phyloP scores from a whole-genome alignment of 805 yeast species.

The Grigorovia transvaalensis region DNA sequence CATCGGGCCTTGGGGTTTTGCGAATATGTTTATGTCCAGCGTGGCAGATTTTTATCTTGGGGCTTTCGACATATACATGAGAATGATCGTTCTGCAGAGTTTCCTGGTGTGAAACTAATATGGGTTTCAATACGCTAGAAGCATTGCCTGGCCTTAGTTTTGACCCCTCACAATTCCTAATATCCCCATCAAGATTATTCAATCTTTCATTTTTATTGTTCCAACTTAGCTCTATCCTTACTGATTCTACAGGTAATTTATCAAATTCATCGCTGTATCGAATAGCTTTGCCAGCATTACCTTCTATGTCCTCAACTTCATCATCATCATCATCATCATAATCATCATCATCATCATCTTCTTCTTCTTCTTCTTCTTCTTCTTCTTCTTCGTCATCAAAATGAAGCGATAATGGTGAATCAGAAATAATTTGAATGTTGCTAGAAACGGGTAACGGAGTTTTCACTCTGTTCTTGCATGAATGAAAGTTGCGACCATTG shows the following conservation, averaged over 20 bases:
- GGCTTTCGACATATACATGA: constrained; percentile 9
- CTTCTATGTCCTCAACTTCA: not conserved
- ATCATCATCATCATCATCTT: constrained; percentile 6
- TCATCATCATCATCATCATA: constrained; percentile 3
- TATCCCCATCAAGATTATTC: too few relatives aligned
- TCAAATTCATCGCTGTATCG: not conserved
- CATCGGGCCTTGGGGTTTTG: constrained; percentile 8
- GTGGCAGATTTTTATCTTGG: constrained; percentile 1
- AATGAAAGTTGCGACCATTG: not conserved
- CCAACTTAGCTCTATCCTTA: not conserved
- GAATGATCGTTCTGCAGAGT: not conserved
- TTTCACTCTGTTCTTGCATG: constrained; percentile 5
- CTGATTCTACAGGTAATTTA: not conserved
- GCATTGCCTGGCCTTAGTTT: not conserved
- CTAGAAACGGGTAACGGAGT: constrained; percentile 8
- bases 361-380: constrained; percentile 3
- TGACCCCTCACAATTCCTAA: too few relatives aligned
- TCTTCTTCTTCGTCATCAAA: constrained; percentile 8
- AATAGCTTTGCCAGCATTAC: not conserved
- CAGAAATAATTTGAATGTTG: constrained; percentile 1
- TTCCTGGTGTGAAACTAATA: not conserved
- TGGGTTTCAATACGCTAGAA: not conserved
- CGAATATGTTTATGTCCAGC: constrained; percentile 6
- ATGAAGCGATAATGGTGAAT: constrained; percentile 1
- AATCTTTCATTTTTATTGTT: too few relatives aligned